Evolutionary conservation across 306 rosid species (phyloP), one percentile per base, ranked within the genome.

Genomic region (Geum urbanum): DNA sequence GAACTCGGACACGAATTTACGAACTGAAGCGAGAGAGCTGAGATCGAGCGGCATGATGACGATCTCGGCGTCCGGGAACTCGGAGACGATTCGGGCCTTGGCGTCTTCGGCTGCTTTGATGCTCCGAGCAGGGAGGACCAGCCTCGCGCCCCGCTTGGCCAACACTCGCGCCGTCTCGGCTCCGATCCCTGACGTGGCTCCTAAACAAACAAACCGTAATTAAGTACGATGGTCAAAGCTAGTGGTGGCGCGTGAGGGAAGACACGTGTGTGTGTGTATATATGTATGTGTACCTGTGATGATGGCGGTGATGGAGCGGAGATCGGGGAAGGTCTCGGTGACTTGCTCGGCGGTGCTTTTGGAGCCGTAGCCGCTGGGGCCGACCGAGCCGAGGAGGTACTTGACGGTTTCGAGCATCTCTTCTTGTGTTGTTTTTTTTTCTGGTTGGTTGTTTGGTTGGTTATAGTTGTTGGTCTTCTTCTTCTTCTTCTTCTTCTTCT

Each of bases 131-230:
- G 98, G 98, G 19, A 92, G 80, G 41, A 92, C 72, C 40, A 92
- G 73, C 82, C 88, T 74, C n/a, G 82, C 97, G 0, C 98, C 97
- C 45, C 97, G 78, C 83, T 77, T 79, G 5, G 98, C 98, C 40
- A 92, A 75, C 15, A 90, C 96, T 49, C 89, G 80, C 37, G 98
- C 96, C 37, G 97, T 92, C 82, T 92, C 98, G 0, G 83, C 91
- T 47, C 98, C 98, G 69, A 92, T 92, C 66, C 98, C 98, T 4
- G 98, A 92, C 41, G 98, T 90, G 8, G 91, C 94, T 6, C 98
- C 98, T 78, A 32, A 73, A 14, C 12, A 14, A 24, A 49, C 40
- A 27, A 58, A 22, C 41, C 41, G 22, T 54, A 18, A 18, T 18
- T 19, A 39, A 4, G 48, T 12, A 4, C 20, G 16, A 12, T 56